Base-by-base conservation (phyloP, 2,329 filamentous ascomycete species). In the Ophiocordyceps camponoti-floridani region DNA sequence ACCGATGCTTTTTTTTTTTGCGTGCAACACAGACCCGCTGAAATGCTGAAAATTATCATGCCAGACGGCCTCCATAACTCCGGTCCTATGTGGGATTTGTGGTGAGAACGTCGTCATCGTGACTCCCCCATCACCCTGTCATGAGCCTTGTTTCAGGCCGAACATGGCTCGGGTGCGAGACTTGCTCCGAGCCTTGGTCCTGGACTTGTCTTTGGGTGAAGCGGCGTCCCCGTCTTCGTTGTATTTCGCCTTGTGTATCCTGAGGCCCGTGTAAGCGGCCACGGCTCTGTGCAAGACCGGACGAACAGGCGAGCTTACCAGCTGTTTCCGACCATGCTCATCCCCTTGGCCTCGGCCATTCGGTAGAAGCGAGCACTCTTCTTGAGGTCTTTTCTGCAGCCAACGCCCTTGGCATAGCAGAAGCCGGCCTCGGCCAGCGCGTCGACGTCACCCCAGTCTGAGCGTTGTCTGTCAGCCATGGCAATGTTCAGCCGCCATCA, bases 171-270 rank as follows among this genome's bases (percentile, higher is more conserved):
- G 72, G 43, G 81, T 78, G 49, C 80, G 77, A 27, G 82, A 86
- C 64, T 88, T 89, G 62, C 82, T 84, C 48, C 82, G 75, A 38
- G 69, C 56, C 58, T 84, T 84, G 61, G 82, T 84, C 43, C 70
- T 59, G 38, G 60, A 71, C 49, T 67, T 68, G 50, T 63, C 69
- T 47, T 60, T 60, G 47, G 38, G 40, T n/a, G 40, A 45, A 4
- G 62, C 58, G 46, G 57, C 59, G 30, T 62, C 56, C 44, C 62
- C 68, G 35, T 81, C 76, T 26, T 85, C 83, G 48, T 81, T 77
- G 60, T 96, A 96, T 58, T 96, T 96, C 46, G 86, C 67, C 62
- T 96, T 96, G 69, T 95, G 88, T 53, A 96, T 96, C 88, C 87
- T 94, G 30, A 42, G 41, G 45, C 13, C 12, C 12, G 11, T n/a